Base-by-base conservation (phyloP, 805 yeast species). In the Barnettozyma sp. region DNA sequence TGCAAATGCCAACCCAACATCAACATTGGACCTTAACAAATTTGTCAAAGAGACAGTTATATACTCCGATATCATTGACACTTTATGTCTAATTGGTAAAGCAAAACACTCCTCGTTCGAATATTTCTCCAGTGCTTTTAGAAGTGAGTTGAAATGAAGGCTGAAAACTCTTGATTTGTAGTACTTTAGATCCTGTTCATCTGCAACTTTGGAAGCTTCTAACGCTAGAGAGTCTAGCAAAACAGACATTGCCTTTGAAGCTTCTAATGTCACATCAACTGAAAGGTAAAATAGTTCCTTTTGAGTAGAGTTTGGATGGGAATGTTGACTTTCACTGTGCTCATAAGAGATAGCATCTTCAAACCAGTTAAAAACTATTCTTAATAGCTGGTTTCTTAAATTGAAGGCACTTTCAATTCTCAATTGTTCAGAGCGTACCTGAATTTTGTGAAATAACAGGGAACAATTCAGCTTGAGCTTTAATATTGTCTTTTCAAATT, bases 1-100 rank as follows among this genome's bases (percentile, higher is more conserved):
- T 3, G 88, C 86, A 54, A 73, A 75, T 35, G 75, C 76, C 48
- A 86, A 61, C 7, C 95, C 94, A 17, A 82, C 77, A 36, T 80
- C 86, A 6, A 80, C 76, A 48, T 86, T 86, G 4, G 84, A 70
- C 46, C 73, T 77, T 30, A 86, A 63, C 35, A 86, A 56, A 44
- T 82, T 82, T 3, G 87, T 76, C 33, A 85, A 63, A 15, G 83
- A 76, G 16, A 65, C 60, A 36, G 84, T 73, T 9, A 79, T 74
- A 55, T 78, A 75, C 14, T 79, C 83, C 14, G 76, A 69, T 21
- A 85, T 65, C 7, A 62, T 56, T 17, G 71, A 64, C 10, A 74
- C 62, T 49, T 81, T 78, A 49, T 79, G 82, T 45, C 56, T 63
- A 27, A 63, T 43, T 1, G 67, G 56, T 4, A 60, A 52, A 2